phyloP scores from a whole-genome alignment of 2,329 filamentous ascomycete species.

The Trichoderma breve region DNA sequence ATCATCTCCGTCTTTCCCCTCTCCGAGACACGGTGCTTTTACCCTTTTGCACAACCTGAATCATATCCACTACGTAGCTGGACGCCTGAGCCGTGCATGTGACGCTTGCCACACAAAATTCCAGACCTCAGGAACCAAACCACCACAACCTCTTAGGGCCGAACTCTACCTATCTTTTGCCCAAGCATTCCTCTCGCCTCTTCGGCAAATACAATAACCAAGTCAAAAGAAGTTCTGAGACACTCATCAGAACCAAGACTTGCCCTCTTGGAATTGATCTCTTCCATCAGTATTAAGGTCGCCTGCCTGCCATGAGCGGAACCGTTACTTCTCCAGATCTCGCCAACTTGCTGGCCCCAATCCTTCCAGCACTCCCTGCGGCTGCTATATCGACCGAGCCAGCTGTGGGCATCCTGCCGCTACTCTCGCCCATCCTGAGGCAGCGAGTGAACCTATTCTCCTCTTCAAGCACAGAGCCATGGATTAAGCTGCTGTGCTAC shows the following conservation, averaged over 20 bases:
- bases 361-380: slow-evolving; percentile 59
- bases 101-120: slow-evolving; percentile 12
- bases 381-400: slow-evolving; percentile 58
- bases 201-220: neutral
- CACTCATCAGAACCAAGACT: neutral
- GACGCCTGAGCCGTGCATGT: slow-evolving; percentile 8
- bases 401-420: slow-evolving; percentile 54
- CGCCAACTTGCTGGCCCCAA: slow-evolving; percentile 49
- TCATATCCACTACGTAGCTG: neutral
- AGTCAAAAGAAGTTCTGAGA: neutral
- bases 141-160: neutral
- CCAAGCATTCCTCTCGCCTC: neutral
- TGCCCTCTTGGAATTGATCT: neutral
- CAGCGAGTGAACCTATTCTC: slow-evolving; percentile 66
- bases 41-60: neutral
- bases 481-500: slow-evolving; percentile 73
- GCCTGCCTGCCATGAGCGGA: slow-evolving; percentile 21
- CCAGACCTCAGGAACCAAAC: slow-evolving; percentile 12
- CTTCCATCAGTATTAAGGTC: slow-evolving; percentile 4
- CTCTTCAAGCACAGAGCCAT: slow-evolving; percentile 58
- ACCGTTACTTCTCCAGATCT: slow-evolving; percentile 45
- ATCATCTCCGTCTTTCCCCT: neutral
- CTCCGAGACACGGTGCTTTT: neutral
- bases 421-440: slow-evolving; percentile 64
- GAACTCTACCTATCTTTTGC: neutral